Base-by-base conservation (phyloP, 306 rosid species). In the Quercus rubra region DNA sequence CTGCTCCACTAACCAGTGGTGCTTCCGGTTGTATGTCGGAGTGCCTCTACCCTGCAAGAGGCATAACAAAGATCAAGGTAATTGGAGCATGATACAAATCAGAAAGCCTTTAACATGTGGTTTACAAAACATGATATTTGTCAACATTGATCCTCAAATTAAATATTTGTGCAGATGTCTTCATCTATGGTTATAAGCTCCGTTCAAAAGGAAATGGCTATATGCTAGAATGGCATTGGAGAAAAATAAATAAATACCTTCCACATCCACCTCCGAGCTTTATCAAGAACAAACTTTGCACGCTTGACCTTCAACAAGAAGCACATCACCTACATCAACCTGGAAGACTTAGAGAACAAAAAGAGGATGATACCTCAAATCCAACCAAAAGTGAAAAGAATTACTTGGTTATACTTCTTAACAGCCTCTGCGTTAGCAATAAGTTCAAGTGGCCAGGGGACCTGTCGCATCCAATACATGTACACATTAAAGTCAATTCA, bases 201-300 rank as follows among this genome's bases (percentile, higher is more conserved):
- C 28, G 30, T 27, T 58, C 43, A 62, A 68, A 49, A 49, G 66
- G 63, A 55, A 14, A 69, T 27, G 59, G 55, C 63, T 25, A 49
- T 78, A 64, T 59, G 30, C 13, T 62, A 80, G 67, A 81, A 71
- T 73, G 70, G 21, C 72, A 67, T 30, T 64, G 62, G 9, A 74
- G 74, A 52, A 85, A 75, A 62, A 73, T 81, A 70, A 27, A 51
- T 54, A 71, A 69, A 78, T 55, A 94, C 99, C 97, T 92, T 92
- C 99, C 98, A 95, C 98, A 92, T 92, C 98, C 97, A 92, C 76
- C 97, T 91, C 83, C 98, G 91, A 84, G 94, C 94, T 92, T 95
- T 95, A 81, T 95, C 99, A 38, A 95, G 89, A 17, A 84, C 94
- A 86, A 85, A 92, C 83, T 95, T 95, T 79, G 99, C 99, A 57